Evolutionary conservation across 768 basidiomycete species (phyloP), one percentile per base, ranked within the genome.

Genomic region (Mycena vitilis): DNA sequence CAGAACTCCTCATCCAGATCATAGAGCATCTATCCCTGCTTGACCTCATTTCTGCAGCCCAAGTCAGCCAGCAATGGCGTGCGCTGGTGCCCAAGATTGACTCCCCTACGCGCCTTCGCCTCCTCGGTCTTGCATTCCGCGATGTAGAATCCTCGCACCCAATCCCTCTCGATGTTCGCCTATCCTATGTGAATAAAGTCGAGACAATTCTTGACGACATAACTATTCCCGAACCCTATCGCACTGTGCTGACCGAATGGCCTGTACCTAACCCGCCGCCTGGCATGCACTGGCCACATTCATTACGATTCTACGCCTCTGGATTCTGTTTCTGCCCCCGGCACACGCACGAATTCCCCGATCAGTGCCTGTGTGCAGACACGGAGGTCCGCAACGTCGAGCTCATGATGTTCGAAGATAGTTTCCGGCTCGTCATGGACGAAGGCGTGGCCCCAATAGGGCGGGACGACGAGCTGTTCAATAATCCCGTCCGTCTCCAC

Each of bases 251-350:
- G 36, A 58, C 47, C 34, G 63, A 69, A 64, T 69, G 68, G 68
- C 62, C 68, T 20, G 22, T 56, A 20, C 64, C 68, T 6, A 62
- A 69, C 6, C 62, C 68, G 5, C 68, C 62, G 15, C 44, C 68
- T 2, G 68, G 57, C 12, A 69, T 69, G 57, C 63, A 69, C 45
- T 69, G 68, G 62, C 68, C 68, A 16, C 68, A 69, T 55, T 54
- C 68, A 1, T 56, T 69, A 7, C 68, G 68, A 30, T 64, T 52
- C 25, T 51, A 53, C n/a, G 68, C 56, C 10, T 52, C 61, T 4
- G 63, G 57, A 7, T 64, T 68, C 57, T 68, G 67, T 45, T 69
- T 38, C n/a, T 69, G 68, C 18, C 25, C 37, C 36, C 68, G 57
- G 11, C 22, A 69, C 0, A 12, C 6, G 8, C 38, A 60, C 8